Percentiles rank a stretch among this genome's conserved stretches.
Conservation (phyloP, 192 early-diverging fungal genomes). For the Coemansia sp. region DNA sequence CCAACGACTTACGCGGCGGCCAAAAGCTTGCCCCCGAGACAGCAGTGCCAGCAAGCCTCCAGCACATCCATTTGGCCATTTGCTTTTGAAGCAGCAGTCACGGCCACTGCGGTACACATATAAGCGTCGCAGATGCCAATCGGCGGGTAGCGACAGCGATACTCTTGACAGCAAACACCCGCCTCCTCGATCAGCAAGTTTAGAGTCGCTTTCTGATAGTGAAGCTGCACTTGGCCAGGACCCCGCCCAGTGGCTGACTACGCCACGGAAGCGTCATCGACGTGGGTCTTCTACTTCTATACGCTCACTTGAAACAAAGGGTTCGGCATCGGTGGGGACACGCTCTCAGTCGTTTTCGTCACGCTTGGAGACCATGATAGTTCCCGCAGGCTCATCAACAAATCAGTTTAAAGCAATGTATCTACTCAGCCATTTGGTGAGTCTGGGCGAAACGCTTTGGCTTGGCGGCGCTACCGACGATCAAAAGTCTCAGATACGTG, state of each 20-base stretch:
- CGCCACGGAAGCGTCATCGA: slow-evolving; percentile 42
- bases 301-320: neutral
- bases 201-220: slow-evolving; percentile 34
- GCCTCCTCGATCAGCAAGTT: slow-evolving; percentile 22
- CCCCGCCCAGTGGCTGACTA: slow-evolving; percentile 50
- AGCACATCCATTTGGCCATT: slow-evolving; percentile 32
- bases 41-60: slow-evolving; percentile 17
- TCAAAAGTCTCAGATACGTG: neutral
- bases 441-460: slow-evolving; percentile 47
- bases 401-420: slow-evolving; percentile 34
- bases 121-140: slow-evolving; percentile 21
- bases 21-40: neutral
- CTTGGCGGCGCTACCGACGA: slow-evolving; percentile 22
- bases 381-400: slow-evolving; percentile 10
- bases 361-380: slow-evolving; percentile 38
- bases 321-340: slow-evolving; percentile 9
- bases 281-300: slow-evolving; percentile 5
- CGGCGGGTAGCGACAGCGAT: slow-evolving; percentile 20
- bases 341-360: slow-evolving; percentile 34
- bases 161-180: neutral
- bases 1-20: neutral
- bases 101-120: slow-evolving; percentile 47
- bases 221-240: slow-evolving; percentile 27
- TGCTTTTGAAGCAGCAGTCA: slow-evolving; percentile 7
- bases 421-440: slow-evolving; percentile 34